Evolutionary conservation across 1,284 basidiomycete species (phyloP), one percentile per base, ranked within the genome.

Genomic region (Marasmius fiardii): DNA sequence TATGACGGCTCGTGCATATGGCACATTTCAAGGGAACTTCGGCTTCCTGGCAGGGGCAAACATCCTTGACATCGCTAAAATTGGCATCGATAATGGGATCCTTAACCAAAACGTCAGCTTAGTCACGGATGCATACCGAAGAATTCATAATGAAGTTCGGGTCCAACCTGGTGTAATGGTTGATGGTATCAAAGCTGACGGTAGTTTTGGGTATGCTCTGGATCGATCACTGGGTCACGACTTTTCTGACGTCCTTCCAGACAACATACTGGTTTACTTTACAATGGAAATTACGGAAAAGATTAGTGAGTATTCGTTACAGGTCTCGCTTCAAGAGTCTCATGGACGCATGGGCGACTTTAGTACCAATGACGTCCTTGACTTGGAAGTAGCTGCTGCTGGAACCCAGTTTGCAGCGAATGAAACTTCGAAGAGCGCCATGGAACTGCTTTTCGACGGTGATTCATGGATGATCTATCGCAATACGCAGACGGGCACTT

Each of bases 381-480:
- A 76, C 48, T 63, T 82, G 8, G 82, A 85, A 58, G 72, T 78
- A 10, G 73, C 73, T 50, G 78, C 80, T 2, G 80, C 73, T 14
- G 81, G 79, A 20, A 86, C 83, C 0, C 70, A 75, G 47, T 83
- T 78, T 61, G 74, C 78, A 11, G 76, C 80, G n/a, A 67, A 65
- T 35, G 58, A 61, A 7, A 64, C 68, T 2, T 68, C 73, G 7
- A 74, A 72, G 56, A 59, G 60, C 37, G 80, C 81, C 0, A 80
- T 86, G 55, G 75, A 74, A 10, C 73, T 72, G 12, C 66, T 83
- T 4, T 71, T 87, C 52, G 73, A 78, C 33, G 82, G 76, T 8
- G 71, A 77, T 63, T 70, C 72, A 57, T 89, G 86, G 86, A 87
- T 88, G 85, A 82, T 87, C 49, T 85, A 79, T 60, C 72, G 73